A percentile compares a stretch with the other conserved stretches of the same genome.
Evolutionary conservation across 208 protist species (phyloP).

Genomic region (Endotrypanum monterogeii): DNA sequence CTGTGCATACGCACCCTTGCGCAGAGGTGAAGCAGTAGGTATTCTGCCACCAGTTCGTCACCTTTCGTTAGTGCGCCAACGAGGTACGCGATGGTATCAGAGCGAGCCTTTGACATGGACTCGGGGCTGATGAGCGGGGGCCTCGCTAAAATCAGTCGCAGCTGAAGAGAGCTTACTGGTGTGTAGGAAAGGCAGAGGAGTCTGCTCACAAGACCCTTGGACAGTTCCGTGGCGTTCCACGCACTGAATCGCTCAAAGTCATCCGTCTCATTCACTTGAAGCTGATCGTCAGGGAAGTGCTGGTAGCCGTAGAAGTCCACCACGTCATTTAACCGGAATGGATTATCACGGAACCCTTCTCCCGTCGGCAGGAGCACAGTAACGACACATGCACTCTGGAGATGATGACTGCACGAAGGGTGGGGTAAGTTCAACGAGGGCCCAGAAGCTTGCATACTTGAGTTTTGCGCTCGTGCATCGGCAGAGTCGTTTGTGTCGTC

Average conservation of each 20-base stretch:
- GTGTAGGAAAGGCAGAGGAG: constrained; percentile 42
- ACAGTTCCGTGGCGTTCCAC: constrained; percentile 60
- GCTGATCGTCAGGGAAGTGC: constrained; percentile 38
- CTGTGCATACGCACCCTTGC: constrained; percentile 48
- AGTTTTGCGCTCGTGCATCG: not conserved
- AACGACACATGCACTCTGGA: constrained; percentile 34
- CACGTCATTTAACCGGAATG: constrained; percentile 64
- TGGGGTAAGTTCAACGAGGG: constrained; percentile 36
- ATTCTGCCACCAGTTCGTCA: constrained; percentile 65
- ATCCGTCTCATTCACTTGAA: constrained; percentile 25
- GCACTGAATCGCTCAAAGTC: constrained; percentile 52
- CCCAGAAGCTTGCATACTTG: not conserved
- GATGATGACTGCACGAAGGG: constrained; percentile 10
- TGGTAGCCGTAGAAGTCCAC: constrained; percentile 80
- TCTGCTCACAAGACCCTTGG: constrained; percentile 41
- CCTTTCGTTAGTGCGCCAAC: constrained; percentile 41
- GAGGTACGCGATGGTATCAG: constrained; percentile 24
- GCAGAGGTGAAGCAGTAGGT: constrained; percentile 77
- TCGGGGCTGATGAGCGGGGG: not conserved
- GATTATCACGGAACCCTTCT: constrained; percentile 1
- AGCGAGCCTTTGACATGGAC: constrained; percentile 7
- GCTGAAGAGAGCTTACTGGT: constrained; percentile 12
- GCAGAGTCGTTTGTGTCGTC: not conserved
- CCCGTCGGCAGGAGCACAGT: constrained; percentile 25
- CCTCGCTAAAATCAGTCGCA: constrained; percentile 1